phyloP scores from a whole-genome alignment of 371 early-diverging fungal genomes.

The Apophysomyces sp. region DNA sequence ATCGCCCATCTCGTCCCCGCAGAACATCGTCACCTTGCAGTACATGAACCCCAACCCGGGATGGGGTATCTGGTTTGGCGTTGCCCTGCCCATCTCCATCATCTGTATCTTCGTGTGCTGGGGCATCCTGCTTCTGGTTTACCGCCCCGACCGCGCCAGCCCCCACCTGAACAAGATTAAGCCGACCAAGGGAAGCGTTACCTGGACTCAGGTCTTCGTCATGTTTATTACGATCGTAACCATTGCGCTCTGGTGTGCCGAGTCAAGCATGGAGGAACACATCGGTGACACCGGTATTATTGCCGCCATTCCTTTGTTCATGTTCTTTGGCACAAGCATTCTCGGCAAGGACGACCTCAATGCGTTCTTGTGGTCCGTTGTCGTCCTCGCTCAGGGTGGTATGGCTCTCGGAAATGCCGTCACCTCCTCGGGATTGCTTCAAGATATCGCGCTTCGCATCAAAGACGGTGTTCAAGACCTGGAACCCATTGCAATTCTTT shows the following conservation, averaged over 20 bases:
- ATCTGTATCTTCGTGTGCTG: slow-evolving; percentile 77
- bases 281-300: slow-evolving; percentile 92
- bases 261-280: slow-evolving; percentile 58
- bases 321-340: slow-evolving; percentile 87
- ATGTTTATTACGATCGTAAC: slow-evolving; percentile 56
- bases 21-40: slow-evolving; percentile 85
- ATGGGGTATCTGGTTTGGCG: slow-evolving; percentile 83
- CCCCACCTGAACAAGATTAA: slow-evolving; percentile 50
- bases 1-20: slow-evolving; percentile 92
- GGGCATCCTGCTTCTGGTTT: slow-evolving; percentile 67
- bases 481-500: slow-evolving; percentile 62
- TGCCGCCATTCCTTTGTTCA: slow-evolving; percentile 85
- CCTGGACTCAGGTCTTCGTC: slow-evolving; percentile 58
- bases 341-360: slow-evolving; percentile 95
- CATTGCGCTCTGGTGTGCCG: slow-evolving; percentile 88
- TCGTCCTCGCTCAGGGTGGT: slow-evolving; percentile 95
- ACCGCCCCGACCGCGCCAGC: slow-evolving; percentile 56
- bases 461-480: slow-evolving; percentile 63
- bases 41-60: slow-evolving; percentile 82
- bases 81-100: slow-evolving; percentile 70
- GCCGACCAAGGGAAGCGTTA: slow-evolving; percentile 47
- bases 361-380: slow-evolving; percentile 90
- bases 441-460: slow-evolving; percentile 73
- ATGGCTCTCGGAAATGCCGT: slow-evolving; percentile 91
- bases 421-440: slow-evolving; percentile 81